Percentiles rank a stretch among this genome's conserved stretches.
Conservation (phyloP, 257 asterid genomes). For the Sherardia arvensis region DNA sequence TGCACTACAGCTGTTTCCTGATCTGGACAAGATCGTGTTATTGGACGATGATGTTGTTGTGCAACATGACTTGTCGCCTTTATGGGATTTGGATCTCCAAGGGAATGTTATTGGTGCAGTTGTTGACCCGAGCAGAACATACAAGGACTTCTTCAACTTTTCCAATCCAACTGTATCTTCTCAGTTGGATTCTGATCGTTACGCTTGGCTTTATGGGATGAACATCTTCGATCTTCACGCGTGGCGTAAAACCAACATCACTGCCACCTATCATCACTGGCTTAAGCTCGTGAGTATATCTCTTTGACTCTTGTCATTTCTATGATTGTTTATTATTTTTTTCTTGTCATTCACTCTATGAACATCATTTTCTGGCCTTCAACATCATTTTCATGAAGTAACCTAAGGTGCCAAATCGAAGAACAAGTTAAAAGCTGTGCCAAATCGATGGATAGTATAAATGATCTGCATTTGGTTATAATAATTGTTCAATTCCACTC, state of each 20-base stretch:
- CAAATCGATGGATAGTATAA: too few relatives aligned
- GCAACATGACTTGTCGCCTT: constrained; percentile 64
- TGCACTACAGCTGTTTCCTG: constrained; percentile 71
- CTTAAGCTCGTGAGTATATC: constrained; percentile 66
- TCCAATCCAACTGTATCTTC: constrained; percentile 48
- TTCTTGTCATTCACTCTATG: too few relatives aligned
- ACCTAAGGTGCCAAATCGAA: too few relatives aligned
- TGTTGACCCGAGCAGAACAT: constrained; percentile 61
- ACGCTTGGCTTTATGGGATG: constrained; percentile 84
- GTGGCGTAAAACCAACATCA: constrained; percentile 70
- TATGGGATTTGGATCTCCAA: constrained; percentile 77
- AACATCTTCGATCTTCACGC: constrained; percentile 60
- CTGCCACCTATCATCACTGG: constrained; percentile 71
- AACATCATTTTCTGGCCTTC: too few relatives aligned
- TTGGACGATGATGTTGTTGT: constrained; percentile 83
- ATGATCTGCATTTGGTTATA: too few relatives aligned
- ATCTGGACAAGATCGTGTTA: constrained; percentile 58
- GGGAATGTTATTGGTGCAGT: constrained; percentile 85
- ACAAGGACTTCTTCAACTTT: constrained; percentile 62
- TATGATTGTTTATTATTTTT: too few relatives aligned
- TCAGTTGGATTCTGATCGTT: constrained; percentile 31
- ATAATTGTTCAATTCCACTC: too few relatives aligned
- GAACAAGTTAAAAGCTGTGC: too few relatives aligned
- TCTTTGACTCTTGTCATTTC: too few relatives aligned
- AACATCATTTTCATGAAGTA: background rate